Evolutionary conservation across 2,329 filamentous ascomycete genomes (phyloP), one percentile per base, ranked within the genome.

Genomic region (Fusarium torulosum): DNA sequence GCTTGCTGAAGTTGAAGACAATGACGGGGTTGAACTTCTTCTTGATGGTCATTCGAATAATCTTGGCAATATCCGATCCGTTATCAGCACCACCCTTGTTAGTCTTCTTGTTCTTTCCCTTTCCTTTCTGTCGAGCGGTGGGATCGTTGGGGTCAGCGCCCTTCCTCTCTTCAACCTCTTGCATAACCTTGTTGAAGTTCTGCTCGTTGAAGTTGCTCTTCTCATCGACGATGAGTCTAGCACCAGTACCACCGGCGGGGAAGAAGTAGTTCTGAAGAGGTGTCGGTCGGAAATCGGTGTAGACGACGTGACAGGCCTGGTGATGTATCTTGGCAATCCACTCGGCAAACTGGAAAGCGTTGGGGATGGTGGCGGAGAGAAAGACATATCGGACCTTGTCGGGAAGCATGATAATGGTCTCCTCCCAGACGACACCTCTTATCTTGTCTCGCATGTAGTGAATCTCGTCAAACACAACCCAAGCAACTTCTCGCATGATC

Each of bases 341-440:
- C 79, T 99, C 95, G 72, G 96, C 96, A 74, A 99, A 99, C 79
- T 99, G 96, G 88, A 98, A 97, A 52, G 96, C 94, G 76, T 99
- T 99, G 54, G 96, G 96, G 66, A 99, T 99, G 3, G 96, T 99
- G 66, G 96, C 96, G 31, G 96, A 99, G 63, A 99, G 83, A 80
- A 99, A 99, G 56, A 99, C 96, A 76, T 98, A 99, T 81, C 94
- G 92, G 71, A 99, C 96, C 85, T 99, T 98, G 83, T 99, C 96
- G 6, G 96, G 96, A 29, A 99, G 85, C 70, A 99, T 86, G 75
- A 99, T 99, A 76, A 99, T 98, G 38, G 96, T 98, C 83, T 99
- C 96, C 79, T 99, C 96, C 96, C 96, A 99, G 4, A 99, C 96
- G 1, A 99, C 96, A 83, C 96, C 96, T 80, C 96, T 88, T 50